A percentile compares a stretch with the other conserved stretches of the same genome.
These are phyloP conservation scores for Beverwykella pulmonaria DNA, from an alignment of 495 filamentous ascomycete species.

Conservation along the genomic window DNA sequence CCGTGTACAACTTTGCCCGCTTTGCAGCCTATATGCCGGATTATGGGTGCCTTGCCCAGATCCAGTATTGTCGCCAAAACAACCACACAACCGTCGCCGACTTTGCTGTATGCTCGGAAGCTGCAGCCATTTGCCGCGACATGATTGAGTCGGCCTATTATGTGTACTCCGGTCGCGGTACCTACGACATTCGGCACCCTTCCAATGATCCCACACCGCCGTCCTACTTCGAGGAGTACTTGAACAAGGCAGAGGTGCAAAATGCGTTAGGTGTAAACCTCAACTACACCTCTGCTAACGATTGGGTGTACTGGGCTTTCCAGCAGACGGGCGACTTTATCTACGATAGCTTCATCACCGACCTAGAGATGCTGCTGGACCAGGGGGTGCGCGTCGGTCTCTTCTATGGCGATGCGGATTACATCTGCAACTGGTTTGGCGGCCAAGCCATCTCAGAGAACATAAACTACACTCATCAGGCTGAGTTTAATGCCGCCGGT, in stretches of 20 bases:
- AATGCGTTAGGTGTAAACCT: conserved; percentile 56
- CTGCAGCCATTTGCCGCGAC: conserved; percentile 50
- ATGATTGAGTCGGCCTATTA: conserved; percentile 54
- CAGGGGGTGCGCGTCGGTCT: conserved; percentile 51
- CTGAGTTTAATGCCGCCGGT: conserved; percentile 57
- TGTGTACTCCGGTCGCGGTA: conserved; percentile 50
- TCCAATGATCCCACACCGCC: conserved; percentile 54
- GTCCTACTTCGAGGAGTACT: conserved; percentile 50
- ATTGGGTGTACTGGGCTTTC: conserved; percentile 50
- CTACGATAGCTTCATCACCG: conserved; percentile 50
- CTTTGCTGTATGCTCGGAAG: conserved; percentile 43
- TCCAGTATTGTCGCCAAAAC: conserved; percentile 46
- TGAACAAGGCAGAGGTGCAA: conserved; percentile 52
- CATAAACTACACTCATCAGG: conserved; percentile 50
- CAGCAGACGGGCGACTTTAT: conserved; percentile 55
- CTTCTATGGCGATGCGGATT: conserved; percentile 54
- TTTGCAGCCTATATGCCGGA: conserved; percentile 51
- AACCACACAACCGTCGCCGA: background rate
- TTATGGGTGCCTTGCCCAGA: conserved; percentile 42
- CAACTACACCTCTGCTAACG: conserved; percentile 52
- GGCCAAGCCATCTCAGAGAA: conserved; percentile 29
- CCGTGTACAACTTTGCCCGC: conserved; percentile 53
- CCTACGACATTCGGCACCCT: conserved; percentile 57
- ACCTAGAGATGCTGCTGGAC: conserved; percentile 53
- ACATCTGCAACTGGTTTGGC: conserved; percentile 47